These are phyloP conservation scores for Gossypioides kirkii DNA, from an alignment of 345 rosid genomes.

Conservation along the genomic window DNA sequence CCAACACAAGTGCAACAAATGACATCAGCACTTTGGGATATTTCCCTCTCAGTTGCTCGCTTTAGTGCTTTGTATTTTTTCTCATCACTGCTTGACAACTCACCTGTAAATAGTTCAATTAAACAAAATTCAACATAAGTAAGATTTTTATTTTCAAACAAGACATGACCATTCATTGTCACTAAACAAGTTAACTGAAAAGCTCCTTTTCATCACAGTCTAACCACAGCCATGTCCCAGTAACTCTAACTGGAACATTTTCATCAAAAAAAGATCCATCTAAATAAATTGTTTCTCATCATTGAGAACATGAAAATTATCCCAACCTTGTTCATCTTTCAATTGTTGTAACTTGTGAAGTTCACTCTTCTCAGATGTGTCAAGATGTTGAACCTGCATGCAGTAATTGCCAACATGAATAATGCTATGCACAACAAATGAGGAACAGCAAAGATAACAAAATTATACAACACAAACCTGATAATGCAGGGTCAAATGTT, in stretches of 20 bases:
- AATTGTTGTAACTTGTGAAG: conserved; percentile 96
- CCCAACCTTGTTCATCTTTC: conserved; percentile 98
- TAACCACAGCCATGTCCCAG: background rate
- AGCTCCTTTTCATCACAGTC: background rate
- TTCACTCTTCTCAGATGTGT: conserved; percentile 98
- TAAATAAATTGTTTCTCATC: background rate
- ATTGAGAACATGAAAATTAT: background rate
- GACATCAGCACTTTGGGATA: conserved; percentile 99
- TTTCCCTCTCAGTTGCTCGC: conserved; percentile 95
- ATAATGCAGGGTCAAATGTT: conserved; percentile 98
- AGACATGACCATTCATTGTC: background rate
- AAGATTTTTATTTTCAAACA: background rate
- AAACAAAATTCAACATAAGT: background rate
- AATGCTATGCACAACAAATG: background rate
- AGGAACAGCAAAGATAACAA: background rate
- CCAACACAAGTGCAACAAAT: conserved; percentile 99
- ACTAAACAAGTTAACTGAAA: background rate
- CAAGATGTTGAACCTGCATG: conserved; percentile 92
- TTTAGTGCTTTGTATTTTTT: conserved; percentile 94
- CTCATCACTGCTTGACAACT: conserved; percentile 96
- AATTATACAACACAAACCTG: conserved; percentile 55
- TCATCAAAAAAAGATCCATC: background rate
- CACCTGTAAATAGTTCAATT: conserved; percentile 46
- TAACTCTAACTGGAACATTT: background rate
- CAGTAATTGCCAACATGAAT: conserved; percentile 12